Conservation (phyloP, 2,329 filamentous ascomycete species). For the Coniochaeta sp. region DNA sequence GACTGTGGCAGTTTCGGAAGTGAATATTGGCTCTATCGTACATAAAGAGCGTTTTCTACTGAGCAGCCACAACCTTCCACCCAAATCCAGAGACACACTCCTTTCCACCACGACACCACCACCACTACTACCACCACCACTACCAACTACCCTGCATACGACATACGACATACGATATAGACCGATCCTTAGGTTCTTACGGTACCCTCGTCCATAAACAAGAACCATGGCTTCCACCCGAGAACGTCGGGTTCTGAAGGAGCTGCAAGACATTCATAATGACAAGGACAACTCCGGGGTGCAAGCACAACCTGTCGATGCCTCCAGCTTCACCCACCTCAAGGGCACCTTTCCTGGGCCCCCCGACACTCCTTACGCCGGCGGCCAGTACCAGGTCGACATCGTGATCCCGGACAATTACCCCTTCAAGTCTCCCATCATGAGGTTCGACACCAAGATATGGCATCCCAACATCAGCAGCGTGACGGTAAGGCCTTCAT, state of each 20-base stretch:
- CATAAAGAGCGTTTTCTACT: not conserved
- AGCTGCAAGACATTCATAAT: constrained; percentile 65
- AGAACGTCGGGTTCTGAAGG: constrained; percentile 62
- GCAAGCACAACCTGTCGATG: constrained; percentile 55
- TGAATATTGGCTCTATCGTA: not conserved
- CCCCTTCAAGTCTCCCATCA: constrained; percentile 84
- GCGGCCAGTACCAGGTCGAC: constrained; percentile 74
- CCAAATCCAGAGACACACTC: too few species aligned
- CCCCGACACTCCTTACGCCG: constrained; percentile 88
- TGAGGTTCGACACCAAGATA: constrained; percentile 88
- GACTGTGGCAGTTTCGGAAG: not conserved
- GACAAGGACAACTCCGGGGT: constrained; percentile 73
- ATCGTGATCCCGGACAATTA: constrained; percentile 85
- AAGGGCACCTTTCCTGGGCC: constrained; percentile 79
- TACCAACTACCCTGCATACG: too few species aligned
- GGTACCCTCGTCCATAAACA: not conserved
- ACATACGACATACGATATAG: too few species aligned
- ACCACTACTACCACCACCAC: too few species aligned
- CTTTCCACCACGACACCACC: too few species aligned
- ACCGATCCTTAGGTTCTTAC: too few species aligned
- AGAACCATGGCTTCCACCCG: constrained; percentile 47
- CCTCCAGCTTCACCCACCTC: constrained; percentile 71
- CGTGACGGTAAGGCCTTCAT: constrained; percentile 75
- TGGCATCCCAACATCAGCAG: constrained; percentile 98
- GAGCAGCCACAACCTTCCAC: too few species aligned